Conservation (phyloP, 2,329 filamentous ascomycete species). For the Dothidotthia symphoricarpi region DNA sequence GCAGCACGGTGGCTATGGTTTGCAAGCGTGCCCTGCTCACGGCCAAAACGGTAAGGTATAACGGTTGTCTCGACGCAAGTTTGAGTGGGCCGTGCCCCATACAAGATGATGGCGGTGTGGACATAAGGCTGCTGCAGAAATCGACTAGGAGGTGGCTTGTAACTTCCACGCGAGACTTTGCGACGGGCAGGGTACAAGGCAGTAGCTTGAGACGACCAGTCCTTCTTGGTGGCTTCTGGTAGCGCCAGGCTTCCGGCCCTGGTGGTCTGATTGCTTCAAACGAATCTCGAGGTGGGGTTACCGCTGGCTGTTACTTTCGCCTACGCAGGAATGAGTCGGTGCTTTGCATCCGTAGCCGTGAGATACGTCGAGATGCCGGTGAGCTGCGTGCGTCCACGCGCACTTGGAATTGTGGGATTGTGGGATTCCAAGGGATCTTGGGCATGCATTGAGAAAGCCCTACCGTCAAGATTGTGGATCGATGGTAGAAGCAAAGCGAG, state of each 20-base stretch:
- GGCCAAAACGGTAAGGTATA: slow-evolving; percentile 31
- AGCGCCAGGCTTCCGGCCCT: slow-evolving; percentile 20
- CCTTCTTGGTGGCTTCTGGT: slow-evolving; percentile 38
- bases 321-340: slow-evolving; percentile 5
- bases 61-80: slow-evolving; percentile 35
- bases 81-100: slow-evolving; percentile 5
- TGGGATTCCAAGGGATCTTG: slow-evolving; percentile 14
- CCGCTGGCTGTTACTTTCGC: slow-evolving; percentile 15
- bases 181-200: slow-evolving; percentile 32
- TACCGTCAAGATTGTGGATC: slow-evolving; percentile 1
- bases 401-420: slow-evolving; percentile 16
- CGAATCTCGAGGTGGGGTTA: slow-evolving; percentile 30
- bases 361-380: slow-evolving; percentile 11
- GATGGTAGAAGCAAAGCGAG: slow-evolving; percentile 9
- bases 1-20: slow-evolving; percentile 15
- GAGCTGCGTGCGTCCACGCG: slow-evolving; percentile 8
- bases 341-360: slow-evolving; percentile 10
- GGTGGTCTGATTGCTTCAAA: slow-evolving; percentile 27
- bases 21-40: slow-evolving; percentile 17
- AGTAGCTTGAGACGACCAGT: slow-evolving; percentile 37
- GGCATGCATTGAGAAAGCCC: slow-evolving; percentile 7
- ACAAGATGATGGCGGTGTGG: slow-evolving; percentile 31
- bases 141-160: slow-evolving; percentile 32
- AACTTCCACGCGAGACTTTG: slow-evolving; percentile 41
- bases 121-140: slow-evolving; percentile 40